Evolutionary conservation across 495 filamentous ascomycete genomes (phyloP).

Genomic region (Friedmanniomyces endolithicus): DNA sequence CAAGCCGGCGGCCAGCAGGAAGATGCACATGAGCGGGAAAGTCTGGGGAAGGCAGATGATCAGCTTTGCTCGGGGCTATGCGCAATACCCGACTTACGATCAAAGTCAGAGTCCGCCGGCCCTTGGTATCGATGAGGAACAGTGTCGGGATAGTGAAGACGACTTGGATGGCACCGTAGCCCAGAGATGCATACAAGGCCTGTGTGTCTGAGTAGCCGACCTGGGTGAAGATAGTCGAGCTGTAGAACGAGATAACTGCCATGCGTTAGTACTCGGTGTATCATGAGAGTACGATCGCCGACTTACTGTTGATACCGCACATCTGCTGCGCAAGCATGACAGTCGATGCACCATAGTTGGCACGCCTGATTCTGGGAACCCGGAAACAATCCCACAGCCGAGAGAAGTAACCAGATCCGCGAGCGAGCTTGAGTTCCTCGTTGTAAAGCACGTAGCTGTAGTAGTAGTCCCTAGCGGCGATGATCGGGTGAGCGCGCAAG

Average conservation of each 20-base stretch:
- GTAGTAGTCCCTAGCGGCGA: slow-evolving; percentile 43
- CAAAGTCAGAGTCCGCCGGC: slow-evolving; percentile 33
- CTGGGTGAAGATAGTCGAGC: slow-evolving; percentile 48
- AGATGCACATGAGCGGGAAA: slow-evolving; percentile 30
- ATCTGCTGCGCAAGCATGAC: slow-evolving; percentile 62
- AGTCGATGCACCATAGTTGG: slow-evolving; percentile 48
- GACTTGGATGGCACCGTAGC: slow-evolving; percentile 54
- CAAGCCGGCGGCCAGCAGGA: slow-evolving; percentile 27
- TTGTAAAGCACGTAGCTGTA: slow-evolving; percentile 27
- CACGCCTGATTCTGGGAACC: slow-evolving; percentile 54
- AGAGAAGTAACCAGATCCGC: slow-evolving; percentile 33
- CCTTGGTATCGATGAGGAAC: slow-evolving; percentile 44
- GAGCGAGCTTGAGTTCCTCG: slow-evolving; percentile 16
- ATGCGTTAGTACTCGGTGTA: slow-evolving; percentile 5
- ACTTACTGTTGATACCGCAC: slow-evolving; percentile 43
- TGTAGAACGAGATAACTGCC: slow-evolving; percentile 34
- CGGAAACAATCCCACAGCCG: slow-evolving; percentile 55
- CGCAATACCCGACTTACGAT: slow-evolving; percentile 7
- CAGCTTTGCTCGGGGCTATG: background rate
- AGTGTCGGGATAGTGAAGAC: slow-evolving; percentile 55
- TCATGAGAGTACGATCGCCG: background rate
- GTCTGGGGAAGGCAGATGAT: slow-evolving; percentile 17
- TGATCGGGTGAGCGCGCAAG: slow-evolving; percentile 36
- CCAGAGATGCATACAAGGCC: slow-evolving; percentile 43
- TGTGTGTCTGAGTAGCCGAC: slow-evolving; percentile 35